Base-by-base conservation (phyloP, 2,329 filamentous ascomycete genomes). In the Neurospora sp. region DNA sequence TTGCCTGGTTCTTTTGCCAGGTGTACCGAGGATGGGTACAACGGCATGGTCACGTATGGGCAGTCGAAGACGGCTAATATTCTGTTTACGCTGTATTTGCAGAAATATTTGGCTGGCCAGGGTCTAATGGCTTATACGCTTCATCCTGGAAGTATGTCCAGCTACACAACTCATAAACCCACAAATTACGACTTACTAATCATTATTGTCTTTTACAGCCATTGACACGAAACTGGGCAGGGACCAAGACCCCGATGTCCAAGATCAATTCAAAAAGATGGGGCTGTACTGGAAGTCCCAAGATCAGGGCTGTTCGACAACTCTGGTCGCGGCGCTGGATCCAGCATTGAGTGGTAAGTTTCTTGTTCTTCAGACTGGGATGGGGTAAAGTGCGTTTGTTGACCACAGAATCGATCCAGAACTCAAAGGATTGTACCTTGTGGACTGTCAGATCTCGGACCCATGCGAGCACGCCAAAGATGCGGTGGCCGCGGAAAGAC, bases 1-100 rank as follows among this genome's bases (percentile, higher is more conserved):
- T 69, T 80, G 39, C 72, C 75, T 10, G 75, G 77, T 1, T 74
- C 75, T 0, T 80, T 80, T 66, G 75, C 71, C 17, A 79, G 75
- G 68, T 74, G 72, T 15, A 72, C 75, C 73, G 73, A 76, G 0
- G 79, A 81, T 66, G 79, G 79, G 4, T 82, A 81, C 68, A 76
- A 79, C 69, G 75, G 77, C 6, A 79, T 77, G n/a, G 72, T 79
- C 17, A 83, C 83, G 2, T 87, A 87, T 71, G 81, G 79, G 1
- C 83, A 85, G 73, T 83, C 82, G 73, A 87, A 87, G 76, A 83
- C 83, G 38, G 84, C 83, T 2, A 84, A 85, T 69, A 81, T 85
- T 11, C 74, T 85, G 66, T 83, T 84, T 70, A 81, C 78, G 0
- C 70, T 81, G 36, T 79, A 76, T 12, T 76, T 84, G 12, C 80